phyloP scores from a whole-genome alignment of 148 eudicot species.

The Rhododendron ferrugineum region DNA sequence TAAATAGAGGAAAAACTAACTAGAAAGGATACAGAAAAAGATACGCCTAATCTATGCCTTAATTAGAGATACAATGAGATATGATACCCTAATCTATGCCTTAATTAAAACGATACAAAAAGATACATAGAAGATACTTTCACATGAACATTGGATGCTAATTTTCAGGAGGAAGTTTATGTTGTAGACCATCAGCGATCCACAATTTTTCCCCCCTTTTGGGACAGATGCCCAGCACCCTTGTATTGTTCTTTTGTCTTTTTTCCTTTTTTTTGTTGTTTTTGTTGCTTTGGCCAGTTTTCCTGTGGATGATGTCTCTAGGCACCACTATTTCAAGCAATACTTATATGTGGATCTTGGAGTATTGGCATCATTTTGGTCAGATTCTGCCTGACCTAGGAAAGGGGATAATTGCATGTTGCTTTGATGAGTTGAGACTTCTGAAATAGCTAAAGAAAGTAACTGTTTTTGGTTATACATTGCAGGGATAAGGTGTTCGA shows the following conservation, averaged over 20 bases:
- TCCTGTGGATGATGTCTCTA: neutral
- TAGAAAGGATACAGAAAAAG: too few relatives aligned
- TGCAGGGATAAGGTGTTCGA: conserved; percentile 94
- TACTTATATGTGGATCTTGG: neutral
- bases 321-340: neutral
- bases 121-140: too few relatives aligned
- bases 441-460: conserved; percentile 3
- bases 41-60: too few relatives aligned
- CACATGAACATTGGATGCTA: neutral
- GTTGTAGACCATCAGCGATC: neutral
- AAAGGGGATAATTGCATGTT: neutral
- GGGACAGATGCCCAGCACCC: neutral
- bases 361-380: neutral
- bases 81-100: too few relatives aligned
- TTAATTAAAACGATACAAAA: too few relatives aligned
- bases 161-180: neutral
- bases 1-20: too few relatives aligned
- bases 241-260: neutral
- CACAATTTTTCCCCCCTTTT: neutral
- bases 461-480: conserved; percentile 1
- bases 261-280: too few relatives aligned
- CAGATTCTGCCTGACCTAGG: neutral
- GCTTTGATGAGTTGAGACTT: neutral
- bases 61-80: too few relatives aligned
- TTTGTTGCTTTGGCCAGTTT: neutral